Evolutionary conservation across 495 filamentous ascomycete species (phyloP), one percentile per base, ranked within the genome.

Genomic region (Lophium mytilinum): DNA sequence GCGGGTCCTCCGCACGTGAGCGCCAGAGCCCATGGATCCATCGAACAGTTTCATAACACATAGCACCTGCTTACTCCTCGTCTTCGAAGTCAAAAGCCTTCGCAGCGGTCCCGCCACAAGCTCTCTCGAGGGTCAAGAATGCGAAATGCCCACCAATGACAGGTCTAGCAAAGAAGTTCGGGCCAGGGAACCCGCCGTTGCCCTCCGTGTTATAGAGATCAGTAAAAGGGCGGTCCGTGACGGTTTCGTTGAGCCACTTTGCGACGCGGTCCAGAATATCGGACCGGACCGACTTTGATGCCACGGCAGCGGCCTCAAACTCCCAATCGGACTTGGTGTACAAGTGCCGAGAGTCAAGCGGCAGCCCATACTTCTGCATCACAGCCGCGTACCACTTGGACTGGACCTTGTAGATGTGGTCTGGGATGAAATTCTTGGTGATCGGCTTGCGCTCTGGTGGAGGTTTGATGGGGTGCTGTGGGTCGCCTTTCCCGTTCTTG

Each of bases 281-380:
- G 10, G n/a, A 37, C 19, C 72, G 65, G 1, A 69, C 65, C 3
- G 14, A 9, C 24, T 48, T 58, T 3, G 63, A 66, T 0, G 71
- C 69, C 1, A 74, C 71, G 35, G 72, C 65, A 0, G 71, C 72
- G 36, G 67, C 72, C 51, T 74, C 66, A 58, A 74, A 73, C 51
- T 67, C 67, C 72, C 72, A 74, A 60, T 74, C 72, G 43, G 71
- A 72, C 52, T 74, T 74, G 45, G 71, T 64, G 63, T 73, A 73
- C 6, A 74, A 62, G 57, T 74, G 72, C 19, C 72, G 69, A 8
- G 58, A 64, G 65, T 74, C 72, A 57, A 74, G 70, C 24, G 72
- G 72, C 8, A 74, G 70, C 21, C 72, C 72, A 65, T 73, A 74
- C 51, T 66, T 67, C 54, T 74, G 72, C 56, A 73, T 59, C 11